These are phyloP conservation scores for Jasminum sambac DNA, from an alignment of 257 asterid genomes.

Conservation along the genomic window DNA sequence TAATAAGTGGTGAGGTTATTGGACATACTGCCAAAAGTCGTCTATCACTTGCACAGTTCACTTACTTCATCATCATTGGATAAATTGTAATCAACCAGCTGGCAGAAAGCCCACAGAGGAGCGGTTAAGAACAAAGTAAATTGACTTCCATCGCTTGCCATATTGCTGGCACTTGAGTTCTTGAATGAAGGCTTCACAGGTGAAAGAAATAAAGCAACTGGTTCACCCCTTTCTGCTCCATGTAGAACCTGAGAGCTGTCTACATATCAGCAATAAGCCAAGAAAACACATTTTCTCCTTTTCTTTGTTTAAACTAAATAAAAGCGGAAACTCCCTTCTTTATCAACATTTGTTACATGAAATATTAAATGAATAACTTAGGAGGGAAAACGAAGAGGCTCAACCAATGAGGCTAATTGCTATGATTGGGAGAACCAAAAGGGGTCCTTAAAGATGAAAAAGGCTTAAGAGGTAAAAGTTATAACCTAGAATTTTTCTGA, in stretches of 20 bases:
- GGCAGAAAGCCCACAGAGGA: conserved; percentile 89
- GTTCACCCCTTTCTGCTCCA: conserved; percentile 91
- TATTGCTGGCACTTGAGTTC: conserved; percentile 43
- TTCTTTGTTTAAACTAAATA: not conserved
- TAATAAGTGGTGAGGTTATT: not conserved
- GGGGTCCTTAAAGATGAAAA: not conserved
- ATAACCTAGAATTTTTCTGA: not conserved
- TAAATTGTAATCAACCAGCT: conserved; percentile 62
- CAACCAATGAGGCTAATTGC: not conserved
- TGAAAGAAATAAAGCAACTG: conserved; percentile 84
- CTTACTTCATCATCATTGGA: conserved; percentile 58
- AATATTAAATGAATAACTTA: too few species aligned
- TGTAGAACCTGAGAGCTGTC: conserved; percentile 64
- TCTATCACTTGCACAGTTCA: conserved; percentile 20
- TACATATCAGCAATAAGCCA: conserved; percentile 32
- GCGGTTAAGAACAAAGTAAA: conserved; percentile 88
- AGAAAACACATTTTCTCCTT: not conserved
- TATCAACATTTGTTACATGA: not conserved
- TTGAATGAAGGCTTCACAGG: conserved; percentile 74
- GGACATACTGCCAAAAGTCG: conserved; percentile 15
- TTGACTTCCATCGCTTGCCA: conserved; percentile 71
- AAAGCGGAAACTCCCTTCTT: not conserved
- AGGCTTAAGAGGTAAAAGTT: not conserved
- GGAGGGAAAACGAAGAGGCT: not conserved
- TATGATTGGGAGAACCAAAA: not conserved